These are phyloP conservation scores for Candida ortonii DNA, from an alignment of 805 yeast species.

Conservation along the genomic window DNA sequence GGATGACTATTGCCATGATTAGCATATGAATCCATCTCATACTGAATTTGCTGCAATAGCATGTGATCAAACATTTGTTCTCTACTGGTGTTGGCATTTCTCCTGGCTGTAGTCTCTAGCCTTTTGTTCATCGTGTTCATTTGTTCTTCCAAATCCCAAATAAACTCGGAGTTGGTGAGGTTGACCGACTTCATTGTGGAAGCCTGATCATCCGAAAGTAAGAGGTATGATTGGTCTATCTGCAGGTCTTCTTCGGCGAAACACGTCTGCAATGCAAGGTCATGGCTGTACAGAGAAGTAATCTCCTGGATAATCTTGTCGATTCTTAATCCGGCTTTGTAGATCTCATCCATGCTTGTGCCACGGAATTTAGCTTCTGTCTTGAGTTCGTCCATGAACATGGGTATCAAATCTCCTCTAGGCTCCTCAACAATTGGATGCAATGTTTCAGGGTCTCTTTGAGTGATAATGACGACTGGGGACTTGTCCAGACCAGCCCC, in stretches of 20 bases:
- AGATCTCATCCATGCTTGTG: constrained; percentile 9
- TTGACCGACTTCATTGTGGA: constrained; percentile 11
- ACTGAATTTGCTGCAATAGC: constrained; percentile 18
- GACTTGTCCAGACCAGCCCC: constrained; percentile 29
- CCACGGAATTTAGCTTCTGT: constrained; percentile 15
- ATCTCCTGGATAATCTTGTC: constrained; percentile 8
- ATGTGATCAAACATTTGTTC: constrained; percentile 19
- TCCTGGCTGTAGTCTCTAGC: constrained; percentile 2
- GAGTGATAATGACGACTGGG: constrained; percentile 27
- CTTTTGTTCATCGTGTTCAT: constrained; percentile 17
- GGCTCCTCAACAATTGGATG: constrained; percentile 7
- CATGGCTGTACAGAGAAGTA: constrained; percentile 9
- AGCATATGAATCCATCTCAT: constrained; percentile 16
- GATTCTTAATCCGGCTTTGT: constrained; percentile 22
- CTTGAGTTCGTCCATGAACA: constrained; percentile 17
- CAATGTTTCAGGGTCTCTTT: constrained; percentile 11
- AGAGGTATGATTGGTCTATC: constrained; percentile 20
- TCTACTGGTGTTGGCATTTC: constrained; percentile 5
- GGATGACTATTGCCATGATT: constrained; percentile 10
- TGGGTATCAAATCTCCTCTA: constrained; percentile 12
- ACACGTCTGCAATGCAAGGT: constrained; percentile 10
- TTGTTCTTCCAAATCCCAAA: constrained; percentile 22
- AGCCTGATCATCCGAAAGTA: constrained; percentile 13
- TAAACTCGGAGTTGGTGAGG: constrained; percentile 24
- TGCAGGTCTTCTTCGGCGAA: constrained; percentile 18